Conservation (phyloP, 2,329 filamentous ascomycete genomes). For the Rutstroemia sydowiana region DNA sequence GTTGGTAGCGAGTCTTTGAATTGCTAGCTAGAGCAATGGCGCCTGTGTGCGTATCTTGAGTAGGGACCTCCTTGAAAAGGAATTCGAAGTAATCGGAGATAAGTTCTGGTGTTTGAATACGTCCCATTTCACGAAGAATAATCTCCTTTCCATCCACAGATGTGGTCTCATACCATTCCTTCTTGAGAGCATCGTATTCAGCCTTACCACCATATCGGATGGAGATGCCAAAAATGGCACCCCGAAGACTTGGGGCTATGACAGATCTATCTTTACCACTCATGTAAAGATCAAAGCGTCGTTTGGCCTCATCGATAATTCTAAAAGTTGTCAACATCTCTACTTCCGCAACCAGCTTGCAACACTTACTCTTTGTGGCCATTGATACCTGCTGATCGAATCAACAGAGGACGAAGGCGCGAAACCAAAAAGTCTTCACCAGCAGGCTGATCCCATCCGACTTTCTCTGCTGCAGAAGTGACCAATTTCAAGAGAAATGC, state of each 20-base stretch:
- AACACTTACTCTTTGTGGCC: conserved; percentile 63
- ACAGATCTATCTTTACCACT: conserved; percentile 54
- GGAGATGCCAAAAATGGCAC: conserved; percentile 71
- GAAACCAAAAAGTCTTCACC: conserved; percentile 75
- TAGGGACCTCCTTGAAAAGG: conserved; percentile 75
- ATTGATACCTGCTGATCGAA: conserved; percentile 65
- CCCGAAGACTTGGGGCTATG: conserved; percentile 75
- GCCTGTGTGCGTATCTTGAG: conserved; percentile 81
- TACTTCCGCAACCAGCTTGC: background rate
- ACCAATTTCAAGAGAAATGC: conserved; percentile 75
- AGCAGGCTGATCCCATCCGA: conserved; percentile 79
- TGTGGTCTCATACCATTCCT: conserved; percentile 75
- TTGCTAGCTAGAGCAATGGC: conserved; percentile 68
- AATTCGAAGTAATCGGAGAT: conserved; percentile 63
- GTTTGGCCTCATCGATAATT: conserved; percentile 64
- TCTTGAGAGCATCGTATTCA: conserved; percentile 69
- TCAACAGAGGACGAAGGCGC: conserved; percentile 75
- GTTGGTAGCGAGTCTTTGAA: conserved; percentile 58
- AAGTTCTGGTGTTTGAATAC: conserved; percentile 56
- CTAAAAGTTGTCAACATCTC: conserved; percentile 33
- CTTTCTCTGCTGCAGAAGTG: conserved; percentile 62
- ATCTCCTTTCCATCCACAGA: conserved; percentile 91
- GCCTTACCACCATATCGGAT: conserved; percentile 64
- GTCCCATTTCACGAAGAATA: conserved; percentile 67
- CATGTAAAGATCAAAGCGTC: conserved; percentile 74